These are phyloP conservation scores for Buxus sempervirens DNA, from an alignment of 164 flowering plant genomes.

Conservation along the genomic window DNA sequence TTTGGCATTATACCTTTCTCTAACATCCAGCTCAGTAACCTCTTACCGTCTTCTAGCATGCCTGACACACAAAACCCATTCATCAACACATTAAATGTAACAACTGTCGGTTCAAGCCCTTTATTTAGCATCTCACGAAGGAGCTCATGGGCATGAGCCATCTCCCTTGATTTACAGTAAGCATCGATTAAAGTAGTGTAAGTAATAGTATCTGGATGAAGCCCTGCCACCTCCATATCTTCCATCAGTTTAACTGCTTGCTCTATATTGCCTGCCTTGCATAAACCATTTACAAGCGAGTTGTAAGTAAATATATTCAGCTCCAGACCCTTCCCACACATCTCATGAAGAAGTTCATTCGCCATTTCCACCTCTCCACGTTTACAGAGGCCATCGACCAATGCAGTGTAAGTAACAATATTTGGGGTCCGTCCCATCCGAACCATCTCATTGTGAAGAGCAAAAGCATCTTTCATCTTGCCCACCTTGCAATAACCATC, in stretches of 20 bases:
- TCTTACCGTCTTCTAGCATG: conserved; percentile 58
- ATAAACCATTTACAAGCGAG: conserved; percentile 59
- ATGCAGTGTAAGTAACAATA: conserved; percentile 59
- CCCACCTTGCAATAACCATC: conserved; percentile 64
- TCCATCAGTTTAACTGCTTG: conserved; percentile 52
- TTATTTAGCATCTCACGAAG: conserved; percentile 49
- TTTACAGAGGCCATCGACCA: conserved; percentile 71
- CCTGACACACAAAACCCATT: conserved; percentile 65
- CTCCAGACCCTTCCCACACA: conserved; percentile 53
- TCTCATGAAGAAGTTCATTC: conserved; percentile 66
- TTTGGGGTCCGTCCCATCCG: conserved; percentile 46
- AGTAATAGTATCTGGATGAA: conserved; percentile 51
- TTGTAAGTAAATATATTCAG: conserved; percentile 58
- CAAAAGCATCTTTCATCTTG: conserved; percentile 51
- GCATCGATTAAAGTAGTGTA: conserved; percentile 72
- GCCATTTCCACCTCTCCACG: conserved; percentile 60
- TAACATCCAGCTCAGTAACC: conserved; percentile 62
- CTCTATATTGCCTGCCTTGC: conserved; percentile 40
- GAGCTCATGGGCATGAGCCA: conserved; percentile 49
- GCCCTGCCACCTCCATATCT: conserved; percentile 57
- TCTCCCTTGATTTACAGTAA: conserved; percentile 51
- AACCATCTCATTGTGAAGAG: conserved; percentile 59
- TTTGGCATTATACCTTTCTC: conserved; percentile 60
- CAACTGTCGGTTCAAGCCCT: conserved; percentile 58
- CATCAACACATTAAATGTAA: conserved; percentile 74